Conservation (phyloP, 257 asterid genomes). For the Solanum sitiens region DNA sequence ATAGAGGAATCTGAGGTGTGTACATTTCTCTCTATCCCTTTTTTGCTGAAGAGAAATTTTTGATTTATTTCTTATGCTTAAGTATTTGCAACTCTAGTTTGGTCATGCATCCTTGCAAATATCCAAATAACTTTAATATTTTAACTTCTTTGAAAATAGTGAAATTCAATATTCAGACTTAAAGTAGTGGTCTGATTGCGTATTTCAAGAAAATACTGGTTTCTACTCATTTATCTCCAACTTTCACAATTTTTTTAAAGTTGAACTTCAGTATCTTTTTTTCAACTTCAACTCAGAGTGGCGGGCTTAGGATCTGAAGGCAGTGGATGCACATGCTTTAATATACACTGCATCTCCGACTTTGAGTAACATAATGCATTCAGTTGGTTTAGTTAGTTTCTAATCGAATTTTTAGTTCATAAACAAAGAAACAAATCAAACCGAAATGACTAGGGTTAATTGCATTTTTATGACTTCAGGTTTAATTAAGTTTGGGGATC, state of each 20-base stretch:
- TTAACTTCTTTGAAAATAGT: neutral
- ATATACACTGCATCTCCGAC: too few relatives aligned
- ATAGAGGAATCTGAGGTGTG: conserved; percentile 97
- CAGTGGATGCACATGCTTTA: neutral
- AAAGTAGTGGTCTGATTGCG: neutral
- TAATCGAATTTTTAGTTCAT: too few relatives aligned
- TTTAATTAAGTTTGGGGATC: too few relatives aligned
- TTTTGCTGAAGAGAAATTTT: neutral
- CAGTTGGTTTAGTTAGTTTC: too few relatives aligned
- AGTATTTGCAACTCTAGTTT: neutral
- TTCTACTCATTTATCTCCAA: neutral
- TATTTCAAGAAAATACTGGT: neutral
- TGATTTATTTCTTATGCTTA: neutral
- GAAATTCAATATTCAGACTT: neutral
- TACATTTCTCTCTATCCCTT: neutral
- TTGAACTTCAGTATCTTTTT: neutral
- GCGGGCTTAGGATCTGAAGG: neutral
- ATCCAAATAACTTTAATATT: neutral
- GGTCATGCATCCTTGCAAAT: neutral
- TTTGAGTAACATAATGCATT: too few relatives aligned
- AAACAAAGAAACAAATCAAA: too few relatives aligned
- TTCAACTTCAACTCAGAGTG: neutral
- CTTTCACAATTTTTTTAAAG: neutral
- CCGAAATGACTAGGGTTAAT: too few relatives aligned
- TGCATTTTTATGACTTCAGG: too few relatives aligned